These are phyloP conservation scores for Ambrosiella cleistominuta DNA, from an alignment of 2,329 filamentous ascomycete genomes.

Conservation along the genomic window DNA sequence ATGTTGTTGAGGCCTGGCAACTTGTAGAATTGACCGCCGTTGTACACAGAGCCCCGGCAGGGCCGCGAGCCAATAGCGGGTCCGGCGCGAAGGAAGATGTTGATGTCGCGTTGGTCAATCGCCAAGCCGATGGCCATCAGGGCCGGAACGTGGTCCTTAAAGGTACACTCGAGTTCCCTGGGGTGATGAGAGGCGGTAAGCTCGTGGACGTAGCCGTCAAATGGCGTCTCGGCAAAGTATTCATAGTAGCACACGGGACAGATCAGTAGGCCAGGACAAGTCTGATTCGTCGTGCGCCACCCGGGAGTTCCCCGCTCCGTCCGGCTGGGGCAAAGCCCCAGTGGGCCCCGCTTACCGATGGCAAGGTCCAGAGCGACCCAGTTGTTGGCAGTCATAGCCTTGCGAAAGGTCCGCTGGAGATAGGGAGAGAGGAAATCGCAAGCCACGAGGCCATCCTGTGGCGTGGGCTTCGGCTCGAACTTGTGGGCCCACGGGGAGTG, in stretches of 20 bases:
- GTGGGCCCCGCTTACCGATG: background rate
- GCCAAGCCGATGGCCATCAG: slow-evolving; percentile 17
- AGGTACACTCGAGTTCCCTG: background rate
- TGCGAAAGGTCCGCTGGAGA: slow-evolving; percentile 14
- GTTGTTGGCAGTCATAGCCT: background rate
- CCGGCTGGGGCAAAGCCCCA: background rate
- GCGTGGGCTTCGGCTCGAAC: slow-evolving; percentile 16
- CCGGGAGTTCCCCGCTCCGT: too few relatives aligned
- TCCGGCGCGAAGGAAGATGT: slow-evolving; percentile 17
- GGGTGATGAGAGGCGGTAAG: slow-evolving; percentile 12
- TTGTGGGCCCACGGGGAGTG: slow-evolving; percentile 18
- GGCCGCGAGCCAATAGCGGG: slow-evolving; percentile 15
- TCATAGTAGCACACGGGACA: too few relatives aligned
- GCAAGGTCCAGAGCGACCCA: background rate
- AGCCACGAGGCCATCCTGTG: slow-evolving; percentile 18
- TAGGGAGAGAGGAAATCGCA: slow-evolving; percentile 20
- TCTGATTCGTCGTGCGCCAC: too few relatives aligned
- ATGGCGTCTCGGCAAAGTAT: too few relatives aligned
- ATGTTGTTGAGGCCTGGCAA: slow-evolving; percentile 13
- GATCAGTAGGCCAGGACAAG: too few relatives aligned
- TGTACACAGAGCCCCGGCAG: slow-evolving; percentile 18
- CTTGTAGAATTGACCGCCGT: slow-evolving; percentile 21
- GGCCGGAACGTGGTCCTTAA: slow-evolving; percentile 15
- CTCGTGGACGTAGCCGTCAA: too few relatives aligned
- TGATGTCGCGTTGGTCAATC: slow-evolving; percentile 16